Base-by-base conservation (phyloP, 768 basidiomycete genomes). In the Pilatotrama ljubarskyi region DNA sequence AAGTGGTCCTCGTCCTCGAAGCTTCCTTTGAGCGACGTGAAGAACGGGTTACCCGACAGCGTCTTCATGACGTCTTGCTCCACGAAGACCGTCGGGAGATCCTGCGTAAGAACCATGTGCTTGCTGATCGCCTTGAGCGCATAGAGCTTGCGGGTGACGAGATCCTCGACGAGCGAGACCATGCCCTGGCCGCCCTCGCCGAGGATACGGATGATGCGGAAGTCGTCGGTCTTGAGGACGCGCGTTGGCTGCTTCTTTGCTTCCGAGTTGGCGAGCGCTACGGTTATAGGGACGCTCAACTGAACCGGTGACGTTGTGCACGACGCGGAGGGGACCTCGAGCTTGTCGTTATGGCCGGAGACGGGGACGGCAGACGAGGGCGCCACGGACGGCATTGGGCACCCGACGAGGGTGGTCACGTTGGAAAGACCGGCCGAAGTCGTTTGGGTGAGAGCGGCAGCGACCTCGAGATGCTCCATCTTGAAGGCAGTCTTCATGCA, bases 51-150 rank as follows among this genome's bases (percentile, higher is more conserved):
- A 3, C 47, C 59, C 40, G 51, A 58, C 20, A 52, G 17, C 57
- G 43, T 29, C 55, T 40, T 29, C 54, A 64, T 38, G 32, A 58
- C 38, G 25, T 47, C 36, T 40, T 64, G 59, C 56, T 64, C 64
- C 14, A 58, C 35, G 36, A 51, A 59, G 17, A 61, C 46, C 7
- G 24, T 20, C 17, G 53, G 1, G 11, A 51, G 35, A 37, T 51
- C 5, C 70, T 98, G 95, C 72, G 95, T 95, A 75, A 95, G 95
- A 73, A 98, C 82, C 96, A 96, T 97, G 49, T 88, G 88, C 78
- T 98, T 98, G 74, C 88, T 88, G 72, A 97, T 75, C 25, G 91
- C 91, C 76, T 98, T 98, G 94, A 65, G 97, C 64, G 88, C 81
- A 76, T 97, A 98, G 74, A 26, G 51, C 44, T 22, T 48, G 25